Evolutionary conservation across 2,329 filamentous ascomycete genomes (phyloP).

Genomic region (Mollisia scopiformis): DNA sequence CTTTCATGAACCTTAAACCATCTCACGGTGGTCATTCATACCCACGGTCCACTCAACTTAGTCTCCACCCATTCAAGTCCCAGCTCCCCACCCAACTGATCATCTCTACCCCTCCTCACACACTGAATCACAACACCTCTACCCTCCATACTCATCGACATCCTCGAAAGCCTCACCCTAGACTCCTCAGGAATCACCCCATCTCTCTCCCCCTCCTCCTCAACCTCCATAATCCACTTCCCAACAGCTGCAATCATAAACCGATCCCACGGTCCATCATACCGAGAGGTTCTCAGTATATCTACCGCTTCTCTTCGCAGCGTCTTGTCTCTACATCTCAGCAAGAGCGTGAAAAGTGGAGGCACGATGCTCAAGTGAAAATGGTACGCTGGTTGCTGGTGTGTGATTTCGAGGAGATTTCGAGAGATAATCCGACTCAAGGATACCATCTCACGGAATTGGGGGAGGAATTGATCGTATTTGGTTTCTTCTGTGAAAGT

Average conservation of each 20-base stretch:
- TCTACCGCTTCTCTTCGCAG: conserved; percentile 7
- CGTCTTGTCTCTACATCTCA: conserved; percentile 11
- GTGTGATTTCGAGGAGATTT: background rate
- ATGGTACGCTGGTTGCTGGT: conserved; percentile 35
- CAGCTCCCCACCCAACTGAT: background rate
- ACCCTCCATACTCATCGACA: conserved; percentile 11
- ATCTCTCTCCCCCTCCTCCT: conserved; percentile 1
- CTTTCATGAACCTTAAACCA: too few relatives aligned
- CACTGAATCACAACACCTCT: conserved; percentile 7
- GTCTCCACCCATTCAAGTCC: background rate
- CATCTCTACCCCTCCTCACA: conserved; percentile 1
- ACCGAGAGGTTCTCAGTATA: background rate
- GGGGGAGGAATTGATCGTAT: conserved; percentile 16
- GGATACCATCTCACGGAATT: conserved; percentile 9
- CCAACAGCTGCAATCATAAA: conserved; percentile 9
- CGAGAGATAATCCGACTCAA: conserved; percentile 1
- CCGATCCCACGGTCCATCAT: conserved; percentile 7
- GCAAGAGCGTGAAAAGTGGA: conserved; percentile 1
- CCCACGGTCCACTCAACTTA: background rate
- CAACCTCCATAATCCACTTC: conserved; percentile 11
- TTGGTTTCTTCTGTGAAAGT: conserved; percentile 9
- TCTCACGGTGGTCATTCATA: too few relatives aligned
- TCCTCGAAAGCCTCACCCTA: conserved; percentile 8
- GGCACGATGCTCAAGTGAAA: conserved; percentile 13
- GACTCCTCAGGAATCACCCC: conserved; percentile 1